phyloP scores from a whole-genome alignment of 345 rosid species.

The Mangifera indica region DNA sequence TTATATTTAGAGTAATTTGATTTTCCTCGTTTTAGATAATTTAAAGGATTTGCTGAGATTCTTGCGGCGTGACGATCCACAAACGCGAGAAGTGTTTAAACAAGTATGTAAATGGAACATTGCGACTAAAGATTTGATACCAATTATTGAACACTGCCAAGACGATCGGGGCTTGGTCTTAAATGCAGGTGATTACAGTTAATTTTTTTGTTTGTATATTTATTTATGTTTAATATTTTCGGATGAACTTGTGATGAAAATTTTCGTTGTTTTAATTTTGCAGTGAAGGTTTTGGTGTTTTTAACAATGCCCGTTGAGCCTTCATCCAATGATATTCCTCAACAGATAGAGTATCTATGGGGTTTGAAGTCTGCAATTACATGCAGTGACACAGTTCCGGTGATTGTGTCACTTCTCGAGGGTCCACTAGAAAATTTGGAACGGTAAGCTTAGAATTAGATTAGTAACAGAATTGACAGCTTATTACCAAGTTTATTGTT shows the following conservation, averaged over 20 bases:
- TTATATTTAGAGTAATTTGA: too few species aligned
- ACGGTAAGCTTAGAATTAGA: slow-evolving; percentile 30
- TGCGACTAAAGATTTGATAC: slow-evolving; percentile 79
- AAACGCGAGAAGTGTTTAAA: slow-evolving; percentile 77
- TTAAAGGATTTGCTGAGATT: slow-evolving; percentile 79
- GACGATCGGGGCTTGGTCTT: slow-evolving; percentile 59
- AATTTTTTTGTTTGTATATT: background rate
- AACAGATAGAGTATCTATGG: slow-evolving; percentile 86
- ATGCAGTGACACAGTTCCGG: slow-evolving; percentile 57
- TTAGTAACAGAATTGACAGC: background rate
- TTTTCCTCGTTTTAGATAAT: slow-evolving; percentile 40
- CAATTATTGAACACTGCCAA: slow-evolving; percentile 70
- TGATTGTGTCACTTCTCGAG: slow-evolving; percentile 75
- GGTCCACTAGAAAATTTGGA: slow-evolving; percentile 80
- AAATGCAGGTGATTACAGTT: slow-evolving; percentile 57
- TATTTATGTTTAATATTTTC: background rate
- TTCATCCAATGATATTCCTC: slow-evolving; percentile 66
- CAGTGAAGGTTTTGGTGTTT: slow-evolving; percentile 92
- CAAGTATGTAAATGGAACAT: slow-evolving; percentile 88
- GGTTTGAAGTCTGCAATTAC: slow-evolving; percentile 71
- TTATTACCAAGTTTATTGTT: background rate
- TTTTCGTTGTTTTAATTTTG: slow-evolving; percentile 7
- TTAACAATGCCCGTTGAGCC: slow-evolving; percentile 85
- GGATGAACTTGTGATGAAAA: background rate
- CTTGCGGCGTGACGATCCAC: slow-evolving; percentile 81